A percentile compares a stretch with the other conserved stretches of the same genome.
Conservation (phyloP, 345 rosid species). For the Theobroma cacao region DNA sequence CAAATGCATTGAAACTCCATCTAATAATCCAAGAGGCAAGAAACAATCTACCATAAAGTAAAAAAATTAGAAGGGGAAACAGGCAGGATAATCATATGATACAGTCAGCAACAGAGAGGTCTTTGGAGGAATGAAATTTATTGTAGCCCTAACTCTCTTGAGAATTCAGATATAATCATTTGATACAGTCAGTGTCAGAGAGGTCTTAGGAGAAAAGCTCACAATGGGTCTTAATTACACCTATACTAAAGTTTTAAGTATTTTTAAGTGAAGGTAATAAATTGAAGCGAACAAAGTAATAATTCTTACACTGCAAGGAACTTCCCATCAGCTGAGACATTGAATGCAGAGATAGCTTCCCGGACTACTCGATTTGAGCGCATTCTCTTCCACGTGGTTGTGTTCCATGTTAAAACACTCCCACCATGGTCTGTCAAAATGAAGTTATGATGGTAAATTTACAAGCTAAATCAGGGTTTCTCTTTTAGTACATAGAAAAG, state of each 20-base stretch:
- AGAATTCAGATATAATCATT: not conserved
- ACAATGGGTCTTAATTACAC: not conserved
- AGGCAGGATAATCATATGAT: not conserved
- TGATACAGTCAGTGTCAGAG: not conserved
- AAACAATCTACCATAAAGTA: not conserved
- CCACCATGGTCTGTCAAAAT: conserved; percentile 53
- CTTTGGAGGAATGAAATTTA: not conserved
- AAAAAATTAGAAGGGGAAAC: not conserved
- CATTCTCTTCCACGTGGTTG: conserved; percentile 63
- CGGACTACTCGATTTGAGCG: conserved; percentile 52
- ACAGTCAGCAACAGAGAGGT: not conserved
- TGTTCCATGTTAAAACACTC: conserved; percentile 69
- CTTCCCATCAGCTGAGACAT: conserved; percentile 81
- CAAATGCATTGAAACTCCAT: not conserved
- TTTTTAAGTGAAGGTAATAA: not conserved
- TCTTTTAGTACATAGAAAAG: not conserved
- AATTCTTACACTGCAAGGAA: conserved; percentile 65
- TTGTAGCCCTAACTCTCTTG: not conserved
- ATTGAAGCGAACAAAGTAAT: conserved; percentile 2
- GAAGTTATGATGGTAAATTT: conserved; percentile 3
- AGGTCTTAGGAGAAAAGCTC: not conserved
- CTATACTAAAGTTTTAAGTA: not conserved
- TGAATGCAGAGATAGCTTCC: conserved; percentile 58
- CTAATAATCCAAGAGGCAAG: not conserved
- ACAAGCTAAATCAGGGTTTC: not conserved